Evolutionary conservation across 148 eudicot species (phyloP).

Genomic region (Polygonum aviculare): DNA sequence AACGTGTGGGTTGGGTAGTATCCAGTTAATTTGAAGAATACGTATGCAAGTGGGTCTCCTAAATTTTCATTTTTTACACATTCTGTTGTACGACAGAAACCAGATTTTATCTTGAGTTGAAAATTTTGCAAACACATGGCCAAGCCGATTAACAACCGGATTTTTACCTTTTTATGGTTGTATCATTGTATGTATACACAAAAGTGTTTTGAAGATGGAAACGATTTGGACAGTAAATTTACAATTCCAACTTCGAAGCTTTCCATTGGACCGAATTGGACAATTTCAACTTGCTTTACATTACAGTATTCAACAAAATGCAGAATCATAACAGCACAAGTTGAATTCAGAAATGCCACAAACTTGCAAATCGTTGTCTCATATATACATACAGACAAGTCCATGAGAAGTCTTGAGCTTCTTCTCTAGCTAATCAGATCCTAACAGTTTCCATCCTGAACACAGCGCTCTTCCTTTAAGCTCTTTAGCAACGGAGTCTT

Average conservation of each 20-base stretch:
- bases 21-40: no score
- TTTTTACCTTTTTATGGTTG: no score
- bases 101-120: not conserved
- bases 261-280: not conserved
- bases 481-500: slow-evolving; percentile 17
- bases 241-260: not conserved
- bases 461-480: not conserved
- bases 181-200: no score
- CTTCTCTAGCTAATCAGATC: not conserved
- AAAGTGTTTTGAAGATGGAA: not conserved
- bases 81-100: not conserved
- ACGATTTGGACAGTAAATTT: not conserved
- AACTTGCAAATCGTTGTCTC: not conserved
- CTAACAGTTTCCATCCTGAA: not conserved
- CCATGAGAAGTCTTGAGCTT: not conserved
- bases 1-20: no score
- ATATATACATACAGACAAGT: not conserved
- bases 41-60: no score
- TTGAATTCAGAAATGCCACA: not conserved
- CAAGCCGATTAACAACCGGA: no score
- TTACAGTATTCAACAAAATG: not conserved
- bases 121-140: no score
- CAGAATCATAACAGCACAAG: not conserved
- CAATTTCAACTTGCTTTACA: not conserved
- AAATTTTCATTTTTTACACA: no score